Evolutionary conservation across 495 filamentous ascomycete species (phyloP), one percentile per base, ranked within the genome.

Genomic region (Lichenothelia convexa): DNA sequence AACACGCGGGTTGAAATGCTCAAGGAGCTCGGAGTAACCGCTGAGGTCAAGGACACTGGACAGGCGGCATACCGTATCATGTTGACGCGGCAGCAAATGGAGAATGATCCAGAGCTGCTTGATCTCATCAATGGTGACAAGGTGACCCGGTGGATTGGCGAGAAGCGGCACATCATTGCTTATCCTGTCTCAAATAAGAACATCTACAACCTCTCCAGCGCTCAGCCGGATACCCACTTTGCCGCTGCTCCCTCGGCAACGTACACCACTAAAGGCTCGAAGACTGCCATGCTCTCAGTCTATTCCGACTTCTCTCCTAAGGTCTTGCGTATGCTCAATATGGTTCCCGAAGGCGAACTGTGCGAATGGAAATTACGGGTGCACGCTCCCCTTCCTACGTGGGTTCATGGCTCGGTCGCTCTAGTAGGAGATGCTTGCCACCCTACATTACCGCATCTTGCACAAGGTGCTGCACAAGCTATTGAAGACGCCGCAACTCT

Each of bases 51-150:
- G 38, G 77, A 84, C 48, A 84, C 75, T 21, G 63, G 77, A 21
- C 74, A 86, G 49, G 79, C 79, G 12, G 80, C 78, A n/a, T 87
- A 84, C 63, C 69, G 80, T 11, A 84, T 89, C 60, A 78, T 86
- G 73, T 70, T 86, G 40, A 65, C 62, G 36, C 70, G 74, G 12
- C 61, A 68, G 30, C 65, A 81, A 43, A 72, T 82, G 67, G 57
- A 62, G 39, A 48, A 64, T 34, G 75, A 84, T 53, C 65, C 72
- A 0, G 74, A 80, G 44, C 67, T 85, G 12, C 57, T 78, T 18
- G 70, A 59, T 19, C 65, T 87, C 4, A 57, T 87, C 9, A 68
- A 78, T 39, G 58, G 62, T 42, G 71, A 76, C 42, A 60, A 56
- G n/a, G 78, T 79, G 8, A 75, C 73, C 5, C 68, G 80, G 22